phyloP scores from a whole-genome alignment of 768 basidiomycete species.

The Kwoniella sp. region DNA sequence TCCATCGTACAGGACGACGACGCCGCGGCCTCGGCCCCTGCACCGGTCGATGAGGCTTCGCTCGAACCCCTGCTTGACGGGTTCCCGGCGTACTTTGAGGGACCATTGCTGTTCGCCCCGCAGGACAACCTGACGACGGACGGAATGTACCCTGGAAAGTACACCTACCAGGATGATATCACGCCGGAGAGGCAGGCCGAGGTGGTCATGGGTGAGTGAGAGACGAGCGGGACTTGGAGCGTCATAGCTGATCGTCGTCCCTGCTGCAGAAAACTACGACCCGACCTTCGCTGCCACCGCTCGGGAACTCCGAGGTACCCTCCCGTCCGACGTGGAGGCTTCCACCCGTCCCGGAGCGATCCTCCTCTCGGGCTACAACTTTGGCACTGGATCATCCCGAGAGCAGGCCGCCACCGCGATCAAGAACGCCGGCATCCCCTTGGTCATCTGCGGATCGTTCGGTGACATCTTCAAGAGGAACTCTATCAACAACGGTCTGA shows the following conservation, averaged over 20 bases:
- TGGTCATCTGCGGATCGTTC: conserved; percentile 96
- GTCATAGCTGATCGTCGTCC: background rate
- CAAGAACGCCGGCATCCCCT: conserved; percentile 83
- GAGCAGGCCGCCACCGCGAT: conserved; percentile 98
- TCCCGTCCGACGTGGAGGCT: conserved; percentile 30
- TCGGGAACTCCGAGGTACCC: conserved; percentile 50
- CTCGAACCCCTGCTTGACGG: conserved; percentile 67
- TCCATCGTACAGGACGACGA: conserved; percentile 44
- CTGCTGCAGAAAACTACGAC: conserved; percentile 79
- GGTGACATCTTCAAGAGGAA: conserved; percentile 99
- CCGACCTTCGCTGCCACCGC: conserved; percentile 72
- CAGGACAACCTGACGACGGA: conserved; percentile 98
- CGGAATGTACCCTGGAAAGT: conserved; percentile 97
- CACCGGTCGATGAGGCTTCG: conserved; percentile 60
- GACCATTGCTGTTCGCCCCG: conserved; percentile 83
- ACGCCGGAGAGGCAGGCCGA: conserved; percentile 89
- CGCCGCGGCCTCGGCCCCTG: conserved; percentile 39
- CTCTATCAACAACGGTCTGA: conserved; percentile 95
- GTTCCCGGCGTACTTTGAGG: conserved; percentile 78
- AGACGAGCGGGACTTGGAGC: background rate
- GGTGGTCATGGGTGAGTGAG: conserved; percentile 69
- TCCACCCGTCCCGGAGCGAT: conserved; percentile 62
- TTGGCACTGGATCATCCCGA: conserved; percentile 95
- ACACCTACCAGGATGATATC: conserved; percentile 98
- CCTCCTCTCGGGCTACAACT: conserved; percentile 91